These are phyloP conservation scores for Phylloporus sp. DNA, from an alignment of 768 basidiomycete genomes.

Conservation along the genomic window DNA sequence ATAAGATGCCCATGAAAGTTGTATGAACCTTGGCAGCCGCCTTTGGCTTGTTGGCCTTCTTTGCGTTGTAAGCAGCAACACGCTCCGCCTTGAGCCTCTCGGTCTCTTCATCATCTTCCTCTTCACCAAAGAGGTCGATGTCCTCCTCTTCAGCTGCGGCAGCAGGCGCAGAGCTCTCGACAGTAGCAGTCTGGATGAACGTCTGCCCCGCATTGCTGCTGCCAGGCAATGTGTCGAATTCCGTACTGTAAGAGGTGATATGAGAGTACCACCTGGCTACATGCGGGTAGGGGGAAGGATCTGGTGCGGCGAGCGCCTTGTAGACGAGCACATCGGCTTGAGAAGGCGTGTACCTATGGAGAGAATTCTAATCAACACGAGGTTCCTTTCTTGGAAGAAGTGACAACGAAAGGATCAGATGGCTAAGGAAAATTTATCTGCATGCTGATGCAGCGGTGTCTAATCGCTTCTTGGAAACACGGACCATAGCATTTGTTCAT, in stretches of 20 bases:
- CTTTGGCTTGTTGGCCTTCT: conserved; percentile 91
- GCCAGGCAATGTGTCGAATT: conserved; percentile 77
- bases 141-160: conserved; percentile 54
- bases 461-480: conserved; percentile 95
- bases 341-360: conserved; percentile 76
- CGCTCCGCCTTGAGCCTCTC: conserved; percentile 89
- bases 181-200: conserved; percentile 51
- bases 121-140: conserved; percentile 87
- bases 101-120: conserved; percentile 80
- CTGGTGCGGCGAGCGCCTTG: conserved; percentile 71
- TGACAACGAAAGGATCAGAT: conserved; percentile 51
- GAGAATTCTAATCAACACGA: conserved; percentile 7
- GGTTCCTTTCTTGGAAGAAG: neutral
- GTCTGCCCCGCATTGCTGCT: conserved; percentile 78
- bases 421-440: conserved; percentile 70
- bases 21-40: conserved; percentile 73
- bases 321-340: conserved; percentile 93
- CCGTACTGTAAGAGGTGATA: conserved; percentile 80
- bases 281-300: conserved; percentile 63
- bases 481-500: conserved; percentile 91
- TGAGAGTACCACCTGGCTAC: conserved; percentile 91
- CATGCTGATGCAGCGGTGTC: conserved; percentile 81
- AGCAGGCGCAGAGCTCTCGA: conserved; percentile 43
- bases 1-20: neutral
- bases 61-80: conserved; percentile 87